Evolutionary conservation across 2,329 filamentous ascomycete species (phyloP), one percentile per base, ranked within the genome.

Genomic region (Monascus ruber): DNA sequence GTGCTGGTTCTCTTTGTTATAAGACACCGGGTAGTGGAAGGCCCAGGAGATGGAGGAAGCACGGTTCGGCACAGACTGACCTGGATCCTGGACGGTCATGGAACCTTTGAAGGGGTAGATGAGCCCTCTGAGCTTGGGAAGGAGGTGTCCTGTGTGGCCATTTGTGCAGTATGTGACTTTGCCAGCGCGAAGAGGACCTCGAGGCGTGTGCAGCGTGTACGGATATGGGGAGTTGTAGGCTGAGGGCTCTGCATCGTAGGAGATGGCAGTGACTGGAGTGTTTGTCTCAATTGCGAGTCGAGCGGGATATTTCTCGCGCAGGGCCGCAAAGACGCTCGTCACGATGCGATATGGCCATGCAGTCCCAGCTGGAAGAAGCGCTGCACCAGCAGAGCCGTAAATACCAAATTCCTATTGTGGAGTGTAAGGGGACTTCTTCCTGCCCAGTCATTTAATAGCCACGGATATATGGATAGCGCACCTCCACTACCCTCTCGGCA

Each of bases 111-210:
- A 51, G 0, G 65, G 64, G 34, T 55, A 62, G 6, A 69, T 35
- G 2, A 46, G 49, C 1, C 65, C 65, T 3, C 58, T 50, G 1
- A 70, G 47, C 0, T 40, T 41, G 0, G 68, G 66, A 1, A 70
- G 47, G 4, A 71, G 54, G 43, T 70, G 64, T 0, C 59, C 61
- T 2, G 56, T 53, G 39, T 64, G 59, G 1, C 51, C 65, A 38
- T 70, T 69, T 2, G 65, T 70, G 43, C 63, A 65, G 43, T 70
- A 58, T 4, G 67, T 47, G 4, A 70, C 51, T 4, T 62, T 56
- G 1, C 34, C 44, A 2, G 59, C 58, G 25, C 47, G 47, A 29
- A 69, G 48, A 0, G 42, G 35, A 2, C 66, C 67, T 26, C 65
- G 56, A 0, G 56, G 24, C 0, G 67, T 70, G 3, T 43, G 42